phyloP scores from a whole-genome alignment of 1,284 basidiomycete species.

The Cutaneotrichosporon sp. region DNA sequence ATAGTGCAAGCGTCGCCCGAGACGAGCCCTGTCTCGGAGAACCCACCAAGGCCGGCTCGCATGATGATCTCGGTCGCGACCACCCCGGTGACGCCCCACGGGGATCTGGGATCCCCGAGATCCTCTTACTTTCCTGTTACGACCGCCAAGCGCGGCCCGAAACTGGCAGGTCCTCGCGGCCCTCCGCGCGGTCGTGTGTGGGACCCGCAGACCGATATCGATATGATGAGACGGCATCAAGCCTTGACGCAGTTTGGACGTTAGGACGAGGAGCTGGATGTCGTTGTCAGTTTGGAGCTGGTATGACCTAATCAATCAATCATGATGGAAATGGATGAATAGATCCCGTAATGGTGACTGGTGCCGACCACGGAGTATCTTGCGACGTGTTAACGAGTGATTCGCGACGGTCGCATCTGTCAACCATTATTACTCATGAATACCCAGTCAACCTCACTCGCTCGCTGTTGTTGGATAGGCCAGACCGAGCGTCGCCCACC shows the following conservation, averaged over 20 bases:
- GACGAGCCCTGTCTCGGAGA: background rate
- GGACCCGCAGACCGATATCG: constrained; percentile 44
- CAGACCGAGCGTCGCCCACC: no score
- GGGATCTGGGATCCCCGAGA: background rate
- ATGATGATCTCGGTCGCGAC: background rate
- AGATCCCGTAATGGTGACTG: background rate
- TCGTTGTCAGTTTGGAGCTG: background rate
- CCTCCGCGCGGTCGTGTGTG: constrained; percentile 29
- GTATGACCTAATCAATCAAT: background rate
- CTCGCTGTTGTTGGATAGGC: no score
- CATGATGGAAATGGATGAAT: constrained; percentile 2
- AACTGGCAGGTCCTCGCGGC: background rate
- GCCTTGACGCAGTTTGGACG: constrained; percentile 65
- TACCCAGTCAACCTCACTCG: no score
- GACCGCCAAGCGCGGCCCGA: background rate
- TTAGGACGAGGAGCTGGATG: background rate
- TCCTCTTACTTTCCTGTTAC: background rate
- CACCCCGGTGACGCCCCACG: background rate
- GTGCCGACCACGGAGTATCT: no score
- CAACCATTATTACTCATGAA: no score
- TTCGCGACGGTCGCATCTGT: no score
- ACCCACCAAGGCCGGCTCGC: background rate
- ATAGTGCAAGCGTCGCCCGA: constrained; percentile 36
- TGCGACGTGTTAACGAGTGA: no score
- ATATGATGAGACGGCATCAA: constrained; percentile 65